Conservation (phyloP, 2,329 filamentous ascomycete genomes). For the Colletotrichum sp. region DNA sequence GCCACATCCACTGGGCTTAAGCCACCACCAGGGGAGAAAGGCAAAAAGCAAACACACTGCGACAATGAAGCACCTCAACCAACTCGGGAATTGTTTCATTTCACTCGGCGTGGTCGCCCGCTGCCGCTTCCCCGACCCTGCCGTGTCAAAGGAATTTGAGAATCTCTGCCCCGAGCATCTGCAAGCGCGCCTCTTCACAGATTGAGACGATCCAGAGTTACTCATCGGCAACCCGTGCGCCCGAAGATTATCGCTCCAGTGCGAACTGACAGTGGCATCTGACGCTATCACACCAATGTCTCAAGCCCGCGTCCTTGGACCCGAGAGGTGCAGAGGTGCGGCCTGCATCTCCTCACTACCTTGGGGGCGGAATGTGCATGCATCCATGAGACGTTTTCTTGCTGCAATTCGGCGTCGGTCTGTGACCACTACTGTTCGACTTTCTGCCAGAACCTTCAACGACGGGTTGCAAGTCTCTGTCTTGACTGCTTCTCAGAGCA, state of each 20-base stretch:
- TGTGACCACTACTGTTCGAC: neutral
- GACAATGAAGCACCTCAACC: slow-evolving; percentile 3
- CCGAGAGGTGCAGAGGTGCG: neutral
- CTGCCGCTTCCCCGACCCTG: neutral
- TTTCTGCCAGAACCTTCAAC: neutral
- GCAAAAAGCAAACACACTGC: slow-evolving; percentile 4
- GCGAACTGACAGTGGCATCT: slow-evolving; percentile 9
- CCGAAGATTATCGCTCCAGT: neutral
- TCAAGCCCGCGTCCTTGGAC: slow-evolving; percentile 3
- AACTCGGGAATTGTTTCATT: slow-evolving; percentile 16
- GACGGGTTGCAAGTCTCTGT: neutral
- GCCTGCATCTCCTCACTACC: neutral
- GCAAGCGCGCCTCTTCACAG: neutral
- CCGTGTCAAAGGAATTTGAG: neutral
- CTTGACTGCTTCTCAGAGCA: neutral
- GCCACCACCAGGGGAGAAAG: neutral
- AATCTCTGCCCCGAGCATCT: neutral
- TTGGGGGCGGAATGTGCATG: neutral
- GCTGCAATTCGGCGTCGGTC: neutral
- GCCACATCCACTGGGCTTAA: neutral
- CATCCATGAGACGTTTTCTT: slow-evolving; percentile 2
- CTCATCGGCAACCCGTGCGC: neutral
- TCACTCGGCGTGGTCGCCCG: neutral
- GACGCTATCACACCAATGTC: slow-evolving; percentile 17
- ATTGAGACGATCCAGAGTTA: neutral